Conservation (phyloP, 345 rosid genomes). For the Anastatica hierochuntica region DNA sequence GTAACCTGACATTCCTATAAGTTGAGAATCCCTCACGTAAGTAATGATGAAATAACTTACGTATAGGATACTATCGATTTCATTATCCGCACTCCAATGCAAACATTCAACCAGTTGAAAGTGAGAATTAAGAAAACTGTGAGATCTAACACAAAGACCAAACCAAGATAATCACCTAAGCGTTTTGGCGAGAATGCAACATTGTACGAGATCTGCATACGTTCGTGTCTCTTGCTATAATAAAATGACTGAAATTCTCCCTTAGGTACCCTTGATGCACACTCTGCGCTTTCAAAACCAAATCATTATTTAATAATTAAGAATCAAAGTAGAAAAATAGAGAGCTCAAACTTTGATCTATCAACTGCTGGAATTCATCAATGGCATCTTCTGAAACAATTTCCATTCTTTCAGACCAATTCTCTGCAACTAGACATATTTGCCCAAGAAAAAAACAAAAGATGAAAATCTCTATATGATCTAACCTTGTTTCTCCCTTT, state of each 20-base stretch:
- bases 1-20: slow-evolving; percentile 91
- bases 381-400: slow-evolving; percentile 52
- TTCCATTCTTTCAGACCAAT: slow-evolving; percentile 39
- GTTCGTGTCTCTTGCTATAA: slow-evolving; percentile 91
- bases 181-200: slow-evolving; percentile 40
- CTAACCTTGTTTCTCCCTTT: not conserved
- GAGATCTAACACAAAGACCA: no score
- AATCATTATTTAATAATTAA: slow-evolving; percentile 5
- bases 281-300: slow-evolving; percentile 37
- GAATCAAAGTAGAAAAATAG: slow-evolving; percentile 14
- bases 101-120: slow-evolving; percentile 77
- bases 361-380: slow-evolving; percentile 50
- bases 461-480: not conserved
- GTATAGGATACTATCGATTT: slow-evolving; percentile 61
- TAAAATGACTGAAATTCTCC: slow-evolving; percentile 65
- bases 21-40: slow-evolving; percentile 72
- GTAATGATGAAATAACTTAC: slow-evolving; percentile 40
- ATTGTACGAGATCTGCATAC: slow-evolving; percentile 68
- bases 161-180: no score
- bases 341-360: slow-evolving; percentile 53
- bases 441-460: not conserved
- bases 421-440: slow-evolving; percentile 4
- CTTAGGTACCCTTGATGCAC: slow-evolving; percentile 70
- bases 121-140: no score
- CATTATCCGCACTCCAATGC: slow-evolving; percentile 81